Percentiles rank a stretch among this genome's conserved stretches.
Conservation (phyloP, 352 stramenopile species). For the Pilasporangium apinafurcum region DNA sequence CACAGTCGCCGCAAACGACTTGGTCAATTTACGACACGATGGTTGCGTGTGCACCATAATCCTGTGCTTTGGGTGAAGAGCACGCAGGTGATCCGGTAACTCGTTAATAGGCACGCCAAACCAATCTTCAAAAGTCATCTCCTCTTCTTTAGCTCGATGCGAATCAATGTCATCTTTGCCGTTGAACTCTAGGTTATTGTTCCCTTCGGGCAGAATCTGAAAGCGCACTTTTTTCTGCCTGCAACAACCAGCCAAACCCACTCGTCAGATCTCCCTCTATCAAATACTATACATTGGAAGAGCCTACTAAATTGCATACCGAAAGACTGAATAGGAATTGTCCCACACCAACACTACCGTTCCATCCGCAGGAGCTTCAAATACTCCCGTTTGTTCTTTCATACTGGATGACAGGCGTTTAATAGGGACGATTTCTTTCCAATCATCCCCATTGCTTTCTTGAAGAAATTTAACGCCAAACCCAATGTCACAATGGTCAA, state of each 20-base stretch:
- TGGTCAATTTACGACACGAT: conserved; percentile 36
- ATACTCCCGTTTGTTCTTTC: conserved; percentile 30
- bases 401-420: conserved; percentile 23
- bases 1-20: conserved; percentile 48
- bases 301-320: conserved; percentile 17
- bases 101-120: conserved; percentile 41
- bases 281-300: no score
- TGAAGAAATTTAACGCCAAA: conserved; percentile 44
- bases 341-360: conserved; percentile 58
- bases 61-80: conserved; percentile 27
- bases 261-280: no score
- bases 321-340: conserved; percentile 49
- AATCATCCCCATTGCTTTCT: conserved; percentile 22
- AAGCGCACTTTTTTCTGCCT: conserved; percentile 40
- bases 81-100: conserved; percentile 19
- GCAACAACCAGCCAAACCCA: not conserved
- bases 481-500: conserved; percentile 40
- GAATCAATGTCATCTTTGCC: conserved; percentile 20
- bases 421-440: conserved; percentile 26
- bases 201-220: conserved; percentile 11
- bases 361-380: conserved; percentile 16
- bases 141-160: conserved; percentile 28
- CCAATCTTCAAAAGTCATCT: conserved; percentile 53
- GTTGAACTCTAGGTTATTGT: conserved; percentile 3
- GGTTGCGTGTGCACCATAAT: conserved; percentile 50